Base-by-base conservation (phyloP, 1,284 basidiomycete genomes). In the Termitomyces sp. region DNA sequence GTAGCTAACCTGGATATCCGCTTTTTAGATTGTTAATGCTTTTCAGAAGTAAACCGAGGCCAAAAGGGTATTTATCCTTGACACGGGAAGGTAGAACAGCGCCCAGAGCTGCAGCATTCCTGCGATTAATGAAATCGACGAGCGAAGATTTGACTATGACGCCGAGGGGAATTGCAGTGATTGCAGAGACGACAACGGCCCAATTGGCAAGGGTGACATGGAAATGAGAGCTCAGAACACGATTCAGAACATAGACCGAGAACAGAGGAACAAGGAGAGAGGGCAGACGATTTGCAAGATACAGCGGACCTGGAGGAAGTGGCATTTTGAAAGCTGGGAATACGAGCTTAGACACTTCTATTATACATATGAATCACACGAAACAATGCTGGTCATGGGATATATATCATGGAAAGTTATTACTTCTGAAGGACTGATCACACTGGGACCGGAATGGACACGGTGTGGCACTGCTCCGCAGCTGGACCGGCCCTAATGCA, bases 1-100 rank as follows among this genome's bases (percentile, higher is more conserved):
- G 10, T 21, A n/a, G 31, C 53, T 24, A 56, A 58, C 71, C 69
- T 37, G 64, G 60, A 56, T 72, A 72, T 5, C 67, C 71, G 7
- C 57, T 55, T 11, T 60, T 64, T 18, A 66, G 65, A 46, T 68
- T 67, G 48, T 58, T 52, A 8, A 68, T 53, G 10, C 63, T 53
- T 0, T 19, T 28, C 1, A 62, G 55, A 1, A 75, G 58, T 9
- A 65, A 63, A 37, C 66, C 64, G 5, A 75, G 16, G 4, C 62
- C 63, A 6, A 67, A 69, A 1, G 68, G 71, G 54, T 58, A 66
- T 9, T 50, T 66, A 28, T 64, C 66, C 2, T 62, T 49, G 18
- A 69, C 53, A 10, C 39, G 49, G 0, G 67, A 68, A 0, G 67
- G 59, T 1, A 68, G 49, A 4, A 66, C 61, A 9, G 74, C 72